Evolutionary conservation across 257 asterid species (phyloP), one percentile per base, ranked within the genome.

Genomic region (Avicennia marina): DNA sequence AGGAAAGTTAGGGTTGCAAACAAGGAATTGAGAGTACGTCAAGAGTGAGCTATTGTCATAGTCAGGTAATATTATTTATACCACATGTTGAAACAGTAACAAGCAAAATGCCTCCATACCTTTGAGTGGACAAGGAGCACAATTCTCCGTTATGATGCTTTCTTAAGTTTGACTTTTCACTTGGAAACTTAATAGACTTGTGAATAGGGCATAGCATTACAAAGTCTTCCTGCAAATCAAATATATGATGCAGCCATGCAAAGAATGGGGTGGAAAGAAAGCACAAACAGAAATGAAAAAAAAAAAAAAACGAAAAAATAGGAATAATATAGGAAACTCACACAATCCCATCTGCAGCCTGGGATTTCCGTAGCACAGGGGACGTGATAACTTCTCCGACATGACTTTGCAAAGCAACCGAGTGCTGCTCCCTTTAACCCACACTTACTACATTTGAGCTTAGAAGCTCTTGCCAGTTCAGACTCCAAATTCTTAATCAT

Each of bases 341-440:
- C 98, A 81, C 77, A 68, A 45, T 85, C 86, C 96, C 96, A 88
- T 83, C 90, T 81, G 83, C 97, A 91, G 47, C 65, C 89, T 48
- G 68, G 73, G 56, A 75, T 65, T 44, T 70, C 80, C 65, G 68
- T 56, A 34, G 98, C 96, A 75, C 98, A 91, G 54, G 95, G 97
- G n/a, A 75, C 78, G 1, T 91, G 98, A 77, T 88, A 91, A 43
- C 77, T 91, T 78, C 72, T 81, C 60, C 90, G 72, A 69, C 98
- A 91, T 42, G 95, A 81, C 71, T 76, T 88, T 15, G 72, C 78
- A 53, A 69, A 88, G 81, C 98, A 91, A 40, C 98, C 98, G 68
- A 91, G 96, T 57, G 81, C 94, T 24, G 98, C 98, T 61, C 98
- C 98, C 64, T 86, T 91, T 63, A 75, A 71, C 53, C 95, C 97